Evolutionary conservation across 2,329 filamentous ascomycete genomes (phyloP).

Genomic region (Stachybotrys echinatus): DNA sequence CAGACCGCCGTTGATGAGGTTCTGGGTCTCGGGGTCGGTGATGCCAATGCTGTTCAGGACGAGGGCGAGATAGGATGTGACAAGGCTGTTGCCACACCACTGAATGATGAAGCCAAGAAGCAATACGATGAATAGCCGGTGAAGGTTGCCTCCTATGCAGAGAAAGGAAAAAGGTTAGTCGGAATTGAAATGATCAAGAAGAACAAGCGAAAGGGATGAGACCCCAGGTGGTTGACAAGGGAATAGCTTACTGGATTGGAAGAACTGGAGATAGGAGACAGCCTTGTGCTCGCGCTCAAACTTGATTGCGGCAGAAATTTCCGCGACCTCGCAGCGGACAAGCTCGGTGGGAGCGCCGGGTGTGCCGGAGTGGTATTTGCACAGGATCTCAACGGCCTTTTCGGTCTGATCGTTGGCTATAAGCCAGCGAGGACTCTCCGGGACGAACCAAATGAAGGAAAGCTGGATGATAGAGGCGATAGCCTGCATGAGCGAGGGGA

Average conservation of each 20-base stretch:
- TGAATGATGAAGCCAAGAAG: constrained; percentile 22
- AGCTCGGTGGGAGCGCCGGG: constrained; percentile 26
- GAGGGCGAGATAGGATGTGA: constrained; percentile 31
- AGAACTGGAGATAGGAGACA: constrained; percentile 11
- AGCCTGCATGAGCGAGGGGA: constrained; percentile 15
- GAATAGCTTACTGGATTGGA: constrained; percentile 9
- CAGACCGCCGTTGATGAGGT: constrained; percentile 33
- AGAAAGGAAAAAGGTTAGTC: no score
- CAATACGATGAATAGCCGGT: constrained; percentile 12
- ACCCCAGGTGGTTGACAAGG: no score
- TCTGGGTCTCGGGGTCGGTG: constrained; percentile 27
- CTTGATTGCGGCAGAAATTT: constrained; percentile 30
- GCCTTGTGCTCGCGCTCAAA: constrained; percentile 15
- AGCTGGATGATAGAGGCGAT: constrained; percentile 10
- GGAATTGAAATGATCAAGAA: no score
- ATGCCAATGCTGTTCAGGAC: constrained; percentile 32
- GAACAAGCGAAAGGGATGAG: no score
- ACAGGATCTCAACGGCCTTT: constrained; percentile 28
- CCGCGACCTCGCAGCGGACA: constrained; percentile 30
- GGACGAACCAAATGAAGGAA: constrained; percentile 24
- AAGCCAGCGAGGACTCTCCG: constrained; percentile 26
- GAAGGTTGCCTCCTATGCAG: constrained; percentile 12
- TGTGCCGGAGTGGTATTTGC: constrained; percentile 34
- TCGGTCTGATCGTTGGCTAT: constrained; percentile 23
- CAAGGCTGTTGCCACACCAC: constrained; percentile 24